These are phyloP conservation scores for Plasmopara muralis DNA, from an alignment of 352 stramenopile species.

Conservation along the genomic window DNA sequence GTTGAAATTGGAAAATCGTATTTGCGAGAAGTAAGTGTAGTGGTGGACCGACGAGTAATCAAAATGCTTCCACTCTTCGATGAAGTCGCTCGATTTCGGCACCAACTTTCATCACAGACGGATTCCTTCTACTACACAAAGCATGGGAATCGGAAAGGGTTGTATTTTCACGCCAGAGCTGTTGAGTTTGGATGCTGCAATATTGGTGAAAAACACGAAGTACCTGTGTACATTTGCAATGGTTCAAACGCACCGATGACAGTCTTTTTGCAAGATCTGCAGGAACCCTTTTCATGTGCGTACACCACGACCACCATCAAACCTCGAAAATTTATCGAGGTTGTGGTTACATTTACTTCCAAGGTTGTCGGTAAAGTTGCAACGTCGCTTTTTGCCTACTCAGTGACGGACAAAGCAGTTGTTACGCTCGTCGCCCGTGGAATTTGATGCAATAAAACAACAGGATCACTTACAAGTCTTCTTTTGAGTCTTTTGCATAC, in stretches of 20 bases:
- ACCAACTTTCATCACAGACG: constrained; percentile 63
- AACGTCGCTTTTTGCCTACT: constrained; percentile 78
- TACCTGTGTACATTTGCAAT: constrained; percentile 84
- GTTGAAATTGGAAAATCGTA: constrained; percentile 43
- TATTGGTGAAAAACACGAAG: constrained; percentile 67
- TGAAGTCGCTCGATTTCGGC: constrained; percentile 48
- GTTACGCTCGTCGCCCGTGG: constrained; percentile 72
- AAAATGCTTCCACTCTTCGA: constrained; percentile 45
- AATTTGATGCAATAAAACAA: constrained; percentile 27
- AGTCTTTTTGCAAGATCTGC: constrained; percentile 74
- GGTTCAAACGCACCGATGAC: constrained; percentile 73
- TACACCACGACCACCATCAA: constrained; percentile 79
- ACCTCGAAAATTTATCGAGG: constrained; percentile 78
- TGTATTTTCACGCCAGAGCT: constrained; percentile 82
- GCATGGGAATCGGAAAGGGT: constrained; percentile 51
- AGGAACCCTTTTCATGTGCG: constrained; percentile 65
- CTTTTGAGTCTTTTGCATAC: constrained; percentile 19
- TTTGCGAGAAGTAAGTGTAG: constrained; percentile 59
- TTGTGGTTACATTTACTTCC: constrained; percentile 66
- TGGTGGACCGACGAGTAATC: constrained; percentile 40
- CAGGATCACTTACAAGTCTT: constrained; percentile 2
- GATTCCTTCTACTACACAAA: constrained; percentile 86
- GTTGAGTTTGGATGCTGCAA: constrained; percentile 74
- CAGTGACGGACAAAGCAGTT: constrained; percentile 67
- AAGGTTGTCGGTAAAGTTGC: constrained; percentile 77